Evolutionary conservation across 306 rosid species (phyloP), one percentile per base, ranked within the genome.

Genomic region (Glycyrrhiza uralensis): DNA sequence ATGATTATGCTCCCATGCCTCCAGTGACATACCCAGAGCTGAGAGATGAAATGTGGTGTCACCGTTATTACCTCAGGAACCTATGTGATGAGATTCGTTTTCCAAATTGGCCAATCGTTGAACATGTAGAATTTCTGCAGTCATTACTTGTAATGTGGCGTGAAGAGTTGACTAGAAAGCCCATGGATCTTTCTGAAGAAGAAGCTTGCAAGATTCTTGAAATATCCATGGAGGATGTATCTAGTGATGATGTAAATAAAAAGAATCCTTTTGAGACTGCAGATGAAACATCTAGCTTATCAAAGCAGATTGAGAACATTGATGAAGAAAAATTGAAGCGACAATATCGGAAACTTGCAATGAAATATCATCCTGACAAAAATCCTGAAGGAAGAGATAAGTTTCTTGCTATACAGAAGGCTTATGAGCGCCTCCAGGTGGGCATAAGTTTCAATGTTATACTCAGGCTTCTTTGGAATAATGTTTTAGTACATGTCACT

Each of bases 11-110:
- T 36, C 99, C 93, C 54, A 94, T 94, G 96, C 99, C 99, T 69
- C 99, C 99, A 62, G 99, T 94, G 80, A 94, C 99, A 19, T 94
- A 94, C 81, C 97, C 94, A 12, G 99, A 94, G 81, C 79, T 94
- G 71, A 88, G 87, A 85, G 99, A 94, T 79, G 99, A 94, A 85
- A 94, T 94, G 99, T 94, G 99, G 99, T 94, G 99, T 71, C 99
- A 94, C 83, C 96, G 99, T 20, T 94, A 94, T 82, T 94, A 94
- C 82, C 90, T 94, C 33, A 80, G 97, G 74, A 94, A 94, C 84
- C 78, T 94, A 68, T 94, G 99, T 76, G 99, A 94, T 82, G 99
- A 94, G 82, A 91, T 94, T 75, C 96, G 89, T 66, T 94, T 94
- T 85, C 97, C 96, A 52, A 86, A 94, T 71, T 94, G 99, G 99